Base-by-base conservation (phyloP, 2,329 filamentous ascomycete genomes). In the Zymoseptoria crescenta region DNA sequence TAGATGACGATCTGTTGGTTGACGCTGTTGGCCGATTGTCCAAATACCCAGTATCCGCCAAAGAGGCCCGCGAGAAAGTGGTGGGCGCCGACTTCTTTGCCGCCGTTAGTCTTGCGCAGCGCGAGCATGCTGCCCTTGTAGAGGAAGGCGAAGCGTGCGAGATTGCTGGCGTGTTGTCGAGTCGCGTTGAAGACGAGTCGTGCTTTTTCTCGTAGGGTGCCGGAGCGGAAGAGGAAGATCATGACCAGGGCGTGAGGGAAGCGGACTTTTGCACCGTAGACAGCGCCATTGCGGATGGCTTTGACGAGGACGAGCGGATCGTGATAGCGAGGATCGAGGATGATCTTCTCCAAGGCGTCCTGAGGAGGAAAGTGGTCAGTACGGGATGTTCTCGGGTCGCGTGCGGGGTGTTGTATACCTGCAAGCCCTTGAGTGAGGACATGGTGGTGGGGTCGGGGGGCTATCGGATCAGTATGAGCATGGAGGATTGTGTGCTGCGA, bases 1-100 rank as follows among this genome's bases (percentile, higher is more conserved):
- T 99, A 99, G 69, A 97, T 89, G 74, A 96, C 91, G 73, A 99
- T 99, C 80, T 99, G 93, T 79, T 96, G 91, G 76, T 87, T 96
- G 63, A 96, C 87, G 64, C 85, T 88, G 62, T 87, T 88, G 35
- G 52, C 62, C 4, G 65, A 68, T 61, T 88, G 87, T 54, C 93
- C 94, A 73, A 99, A 99, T 63, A 97, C 90, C 62, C 90, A 77
- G 80, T 97, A 99, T 56, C 94, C 94, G 70, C 94, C 94, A 52
- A 96, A 72, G 7, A 96, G 78, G 7, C 94, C 94, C 9, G 91
- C 89, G 61, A 96, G 75, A 75, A 99, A 94, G 62, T 85, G 85
- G 76, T 97, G 92, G 73, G 88, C 89, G 49, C 84, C 84, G 3
- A 87, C 85, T 79, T 83, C 80, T 66, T 85, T 84, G 55, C 79